Conservation (phyloP, 2,329 filamentous ascomycete species). For the Aspergillus sp. region DNA sequence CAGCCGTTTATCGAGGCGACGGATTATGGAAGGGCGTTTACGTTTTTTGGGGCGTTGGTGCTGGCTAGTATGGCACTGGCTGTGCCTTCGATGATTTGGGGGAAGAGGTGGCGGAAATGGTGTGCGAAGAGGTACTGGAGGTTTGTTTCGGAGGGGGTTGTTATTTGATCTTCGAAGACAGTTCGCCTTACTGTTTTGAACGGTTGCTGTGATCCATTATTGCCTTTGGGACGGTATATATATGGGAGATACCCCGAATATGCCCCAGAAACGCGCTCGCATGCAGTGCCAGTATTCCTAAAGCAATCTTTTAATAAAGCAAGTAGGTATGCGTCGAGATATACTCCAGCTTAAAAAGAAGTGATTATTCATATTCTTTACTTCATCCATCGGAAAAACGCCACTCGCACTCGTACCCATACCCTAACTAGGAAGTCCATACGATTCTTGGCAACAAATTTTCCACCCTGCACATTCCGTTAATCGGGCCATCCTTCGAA, state of each 20-base stretch:
- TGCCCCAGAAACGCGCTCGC: too few relatives aligned
- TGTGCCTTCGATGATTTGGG: constrained; percentile 31
- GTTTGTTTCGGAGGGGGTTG: constrained; percentile 25
- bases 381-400: too few relatives aligned
- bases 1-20: constrained; percentile 41
- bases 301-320: fast-evolving
- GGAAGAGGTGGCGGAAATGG: constrained; percentile 33
- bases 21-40: constrained; percentile 33
- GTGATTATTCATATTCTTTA: too few relatives aligned
- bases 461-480: background rate
- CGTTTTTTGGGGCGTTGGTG: constrained; percentile 36
- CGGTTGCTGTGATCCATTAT: too few relatives aligned
- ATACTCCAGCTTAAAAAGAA: too few relatives aligned
- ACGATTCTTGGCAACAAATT: background rate
- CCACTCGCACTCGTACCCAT: background rate
- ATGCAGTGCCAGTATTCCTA: too few relatives aligned
- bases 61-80: constrained; percentile 24
- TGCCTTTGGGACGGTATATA: too few relatives aligned
- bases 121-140: constrained; percentile 26
- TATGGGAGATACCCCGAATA: too few relatives aligned
- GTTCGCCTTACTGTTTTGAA: too few relatives aligned
- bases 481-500: too few relatives aligned
- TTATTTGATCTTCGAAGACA: background rate
- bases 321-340: too few relatives aligned
- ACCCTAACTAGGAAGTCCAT: background rate